Evolutionary conservation across 768 basidiomycete genomes (phyloP), one percentile per base, ranked within the genome.

Genomic region (Zangia roseola): DNA sequence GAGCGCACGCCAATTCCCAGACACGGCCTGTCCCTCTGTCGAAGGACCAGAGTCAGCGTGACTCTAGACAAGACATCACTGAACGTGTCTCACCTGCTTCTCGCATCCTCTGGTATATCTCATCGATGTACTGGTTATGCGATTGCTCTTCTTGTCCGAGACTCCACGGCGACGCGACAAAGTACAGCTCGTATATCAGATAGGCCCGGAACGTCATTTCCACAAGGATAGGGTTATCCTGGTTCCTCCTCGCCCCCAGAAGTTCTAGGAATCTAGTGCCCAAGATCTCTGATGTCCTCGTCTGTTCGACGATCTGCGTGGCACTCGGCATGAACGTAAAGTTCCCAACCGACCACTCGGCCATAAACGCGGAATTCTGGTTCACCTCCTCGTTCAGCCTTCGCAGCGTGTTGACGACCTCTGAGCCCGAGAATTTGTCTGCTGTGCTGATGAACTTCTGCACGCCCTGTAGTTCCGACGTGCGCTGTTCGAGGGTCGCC

Each of bases 371-470:
- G 9, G 75, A 71, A 12, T 64, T 68, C 50, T 80, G 76, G 38
- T 68, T 71, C 17, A 79, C 74, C 49, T 73, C 72, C 14, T 71
- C 59, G 50, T 80, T 76, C 34, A 82, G 58, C 16, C 62, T 64
- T 36, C 71, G 68, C 5, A 81, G 58, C 50, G 72, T 67, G 6
- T 59, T 55, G 25, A 72, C 60, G 6, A 81, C 70, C 26, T 83
- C 79, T 9, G 71, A 70, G 10, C 70, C 70, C 0, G 80, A 74
- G 35, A 70, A 62, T 1, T 58, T 33, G 50, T 80, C 76, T 7
- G 66, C 68, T 28, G 67, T 73, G 14, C 68, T 63, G 39, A 75
- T 59, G 63, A 75, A 81, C 41, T 52, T 65, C 54, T 76, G 76
- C 6, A 67, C 69, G 1, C 71, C 74, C 10, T 69, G 67, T 6